phyloP scores from a whole-genome alignment of 2,329 filamentous ascomycete genomes.

The Pseudopithomyces maydicus region DNA sequence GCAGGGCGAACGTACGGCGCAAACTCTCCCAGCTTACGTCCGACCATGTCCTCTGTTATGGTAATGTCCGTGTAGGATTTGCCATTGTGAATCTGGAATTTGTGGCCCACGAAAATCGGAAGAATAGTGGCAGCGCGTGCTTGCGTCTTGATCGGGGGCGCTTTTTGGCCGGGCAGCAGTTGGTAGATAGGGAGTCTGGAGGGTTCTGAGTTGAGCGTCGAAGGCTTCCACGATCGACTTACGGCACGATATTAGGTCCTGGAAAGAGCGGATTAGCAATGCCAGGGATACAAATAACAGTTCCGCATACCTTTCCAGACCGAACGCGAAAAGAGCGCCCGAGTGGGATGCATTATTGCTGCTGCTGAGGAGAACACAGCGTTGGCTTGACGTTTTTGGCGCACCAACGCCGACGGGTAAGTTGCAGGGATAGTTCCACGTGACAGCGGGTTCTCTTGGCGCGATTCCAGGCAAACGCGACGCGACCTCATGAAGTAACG shows the following conservation, averaged over 20 bases:
- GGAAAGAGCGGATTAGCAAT: slow-evolving; percentile 26
- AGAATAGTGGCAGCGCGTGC: slow-evolving; percentile 88
- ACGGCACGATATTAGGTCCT: slow-evolving; percentile 76
- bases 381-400: slow-evolving; percentile 22
- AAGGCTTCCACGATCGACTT: slow-evolving; percentile 45
- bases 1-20: slow-evolving; percentile 67
- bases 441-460: slow-evolving; percentile 16
- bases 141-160: slow-evolving; percentile 80
- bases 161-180: slow-evolving; percentile 65
- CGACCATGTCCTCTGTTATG: slow-evolving; percentile 95
- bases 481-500: slow-evolving; percentile 1
- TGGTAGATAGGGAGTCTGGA: slow-evolving; percentile 66
- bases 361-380: slow-evolving; percentile 30
- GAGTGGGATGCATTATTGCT: slow-evolving; percentile 74
- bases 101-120: slow-evolving; percentile 87
- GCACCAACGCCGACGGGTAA: background rate
- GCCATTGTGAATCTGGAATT: slow-evolving; percentile 91
- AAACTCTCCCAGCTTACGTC: slow-evolving; percentile 93
- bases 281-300: background rate
- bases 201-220: slow-evolving; percentile 29
- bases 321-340: slow-evolving; percentile 68
- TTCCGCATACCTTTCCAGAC: slow-evolving; percentile 79
- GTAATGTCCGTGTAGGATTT: slow-evolving; percentile 81
- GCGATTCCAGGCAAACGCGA: slow-evolving; percentile 3
- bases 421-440: slow-evolving; percentile 12